phyloP scores from a whole-genome alignment of 73 alveolate species.

The Loxodes magnus region DNA sequence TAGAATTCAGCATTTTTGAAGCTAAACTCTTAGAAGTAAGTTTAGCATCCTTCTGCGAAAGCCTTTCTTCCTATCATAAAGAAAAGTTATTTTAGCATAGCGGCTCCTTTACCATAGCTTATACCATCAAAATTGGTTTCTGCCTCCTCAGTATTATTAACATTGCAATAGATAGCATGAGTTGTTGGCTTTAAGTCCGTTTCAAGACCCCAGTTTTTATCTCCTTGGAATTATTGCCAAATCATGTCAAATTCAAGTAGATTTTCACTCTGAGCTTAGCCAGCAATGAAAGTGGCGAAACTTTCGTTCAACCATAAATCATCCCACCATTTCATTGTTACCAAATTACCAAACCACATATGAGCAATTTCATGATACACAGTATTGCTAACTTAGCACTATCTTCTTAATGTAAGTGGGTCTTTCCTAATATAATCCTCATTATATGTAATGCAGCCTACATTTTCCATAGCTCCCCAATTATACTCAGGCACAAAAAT shows the following conservation, averaged over 20 bases:
- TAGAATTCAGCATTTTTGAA: slow-evolving; percentile 72
- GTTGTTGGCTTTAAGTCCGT: slow-evolving; percentile 75
- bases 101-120: slow-evolving; percentile 77
- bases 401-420: slow-evolving; percentile 21
- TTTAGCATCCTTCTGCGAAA: slow-evolving; percentile 60
- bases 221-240: slow-evolving; percentile 16
- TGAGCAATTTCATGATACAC: slow-evolving; percentile 83
- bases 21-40: slow-evolving; percentile 68
- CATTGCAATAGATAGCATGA: slow-evolving; percentile 83
- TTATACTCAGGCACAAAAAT: slow-evolving; percentile 88
- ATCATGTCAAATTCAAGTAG: slow-evolving; percentile 19
- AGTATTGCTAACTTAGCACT: slow-evolving; percentile 51
- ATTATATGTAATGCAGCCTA: slow-evolving; percentile 64
- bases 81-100: slow-evolving; percentile 65
- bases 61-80: slow-evolving; percentile 72
- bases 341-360: slow-evolving; percentile 90
- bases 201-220: slow-evolving; percentile 34
- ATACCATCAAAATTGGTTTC: slow-evolving; percentile 78
- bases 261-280: slow-evolving; percentile 6
- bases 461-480: slow-evolving; percentile 97
- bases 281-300: slow-evolving; percentile 56
- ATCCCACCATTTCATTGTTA: slow-evolving; percentile 93
- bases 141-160: slow-evolving; percentile 80
- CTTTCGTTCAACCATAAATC: slow-evolving; percentile 86
- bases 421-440: slow-evolving; percentile 73